These are phyloP conservation scores for Fusarium brevicatenulatum DNA, from an alignment of 2,329 filamentous ascomycete genomes.

Conservation along the genomic window DNA sequence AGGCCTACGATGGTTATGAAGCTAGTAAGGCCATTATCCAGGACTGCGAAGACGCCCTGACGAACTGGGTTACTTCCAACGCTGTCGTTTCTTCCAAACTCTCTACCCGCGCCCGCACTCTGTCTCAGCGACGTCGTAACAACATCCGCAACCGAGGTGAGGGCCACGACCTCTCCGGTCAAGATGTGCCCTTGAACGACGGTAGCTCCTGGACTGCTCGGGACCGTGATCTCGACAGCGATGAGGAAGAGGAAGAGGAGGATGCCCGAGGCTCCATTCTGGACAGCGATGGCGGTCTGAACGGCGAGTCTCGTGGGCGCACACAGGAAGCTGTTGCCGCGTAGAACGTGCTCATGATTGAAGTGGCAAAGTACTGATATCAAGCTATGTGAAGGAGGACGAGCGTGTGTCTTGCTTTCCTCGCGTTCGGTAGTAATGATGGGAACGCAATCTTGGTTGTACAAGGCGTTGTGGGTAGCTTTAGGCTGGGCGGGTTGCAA, in stretches of 20 bases:
- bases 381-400: not conserved
- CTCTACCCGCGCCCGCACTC: conserved; percentile 84
- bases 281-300: conserved; percentile 63
- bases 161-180: conserved; percentile 82
- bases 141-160: conserved; percentile 75
- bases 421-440: conserved; percentile 31
- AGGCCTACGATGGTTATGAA: conserved; percentile 97
- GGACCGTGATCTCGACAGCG: conserved; percentile 69
- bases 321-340: conserved; percentile 62
- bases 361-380: conserved; percentile 5
- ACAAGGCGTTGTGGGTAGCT: conserved; percentile 45
- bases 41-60: conserved; percentile 96
- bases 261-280: conserved; percentile 60
- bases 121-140: conserved; percentile 85
- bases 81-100: conserved; percentile 89
- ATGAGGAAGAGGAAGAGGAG: conserved; percentile 73
- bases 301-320: conserved; percentile 67
- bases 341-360: conserved; percentile 44
- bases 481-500: conserved; percentile 34
- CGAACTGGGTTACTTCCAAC: conserved; percentile 94
- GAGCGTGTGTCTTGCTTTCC: not conserved
- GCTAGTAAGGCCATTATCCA: conserved; percentile 99
- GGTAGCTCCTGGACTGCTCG: conserved; percentile 87
- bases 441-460: conserved; percentile 35
- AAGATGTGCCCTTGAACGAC: conserved; percentile 82